Conservation (phyloP, 345 rosid genomes). For the Rhodomyrtus tomentosa region DNA sequence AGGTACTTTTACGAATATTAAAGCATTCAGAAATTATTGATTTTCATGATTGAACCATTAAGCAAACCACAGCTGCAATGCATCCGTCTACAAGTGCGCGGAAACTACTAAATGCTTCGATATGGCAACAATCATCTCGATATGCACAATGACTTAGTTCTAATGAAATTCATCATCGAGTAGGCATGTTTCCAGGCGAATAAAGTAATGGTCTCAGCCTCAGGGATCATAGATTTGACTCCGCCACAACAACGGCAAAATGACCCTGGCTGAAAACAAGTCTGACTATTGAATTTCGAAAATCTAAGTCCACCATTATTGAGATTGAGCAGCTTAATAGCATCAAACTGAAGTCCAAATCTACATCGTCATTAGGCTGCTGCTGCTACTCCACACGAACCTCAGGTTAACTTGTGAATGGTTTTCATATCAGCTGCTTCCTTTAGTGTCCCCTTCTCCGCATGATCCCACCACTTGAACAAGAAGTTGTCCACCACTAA, state of each 20-base stretch:
- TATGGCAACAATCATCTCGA: not conserved
- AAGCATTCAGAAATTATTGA: too few relatives aligned
- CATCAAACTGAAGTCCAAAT: not conserved
- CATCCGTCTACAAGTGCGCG: too few relatives aligned
- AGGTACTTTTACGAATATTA: too few relatives aligned
- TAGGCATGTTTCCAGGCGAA: not conserved
- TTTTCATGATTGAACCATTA: too few relatives aligned
- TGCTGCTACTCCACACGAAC: not conserved
- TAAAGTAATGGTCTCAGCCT: not conserved
- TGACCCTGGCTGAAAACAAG: not conserved
- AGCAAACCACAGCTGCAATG: too few relatives aligned
- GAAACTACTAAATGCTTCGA: too few relatives aligned
- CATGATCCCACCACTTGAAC: conserved; percentile 95
- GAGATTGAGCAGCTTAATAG: not conserved
- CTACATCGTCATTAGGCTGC: not conserved
- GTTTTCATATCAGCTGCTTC: conserved; percentile 64
- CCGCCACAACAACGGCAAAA: not conserved
- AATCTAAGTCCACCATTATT: not conserved
- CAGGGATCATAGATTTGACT: not conserved
- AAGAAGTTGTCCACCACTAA: conserved; percentile 84
- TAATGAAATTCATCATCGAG: not conserved
- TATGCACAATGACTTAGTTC: not conserved
- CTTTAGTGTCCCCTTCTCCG: conserved; percentile 62
- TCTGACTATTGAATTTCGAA: not conserved
- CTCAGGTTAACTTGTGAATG: conserved; percentile 50